Conservation (phyloP, 805 yeast species). For the Metschnikowia continentalis region DNA sequence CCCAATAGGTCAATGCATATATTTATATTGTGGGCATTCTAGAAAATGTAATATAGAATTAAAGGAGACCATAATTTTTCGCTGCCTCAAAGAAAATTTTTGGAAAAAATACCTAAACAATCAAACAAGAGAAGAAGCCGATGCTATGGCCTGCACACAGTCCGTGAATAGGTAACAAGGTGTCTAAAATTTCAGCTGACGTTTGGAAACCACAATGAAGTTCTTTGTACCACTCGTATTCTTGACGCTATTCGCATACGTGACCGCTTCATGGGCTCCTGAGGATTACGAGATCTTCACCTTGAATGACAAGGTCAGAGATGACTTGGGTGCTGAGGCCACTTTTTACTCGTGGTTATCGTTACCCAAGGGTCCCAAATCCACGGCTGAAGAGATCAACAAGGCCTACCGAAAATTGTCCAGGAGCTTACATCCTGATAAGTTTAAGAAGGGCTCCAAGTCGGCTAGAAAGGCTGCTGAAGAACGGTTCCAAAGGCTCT, state of each 20-base stretch:
- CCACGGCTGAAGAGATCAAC: conserved; percentile 51
- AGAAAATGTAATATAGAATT: no score
- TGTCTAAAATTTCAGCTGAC: not conserved
- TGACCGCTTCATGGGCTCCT: conserved; percentile 48
- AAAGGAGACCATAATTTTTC: no score
- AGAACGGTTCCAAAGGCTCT: conserved; percentile 73
- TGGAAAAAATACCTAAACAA: not conserved
- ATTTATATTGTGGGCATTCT: no score
- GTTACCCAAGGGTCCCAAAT: conserved; percentile 42
- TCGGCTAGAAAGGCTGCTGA: conserved; percentile 47
- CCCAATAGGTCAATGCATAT: not conserved
- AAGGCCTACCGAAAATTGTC: conserved; percentile 71
- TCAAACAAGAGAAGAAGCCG: not conserved
- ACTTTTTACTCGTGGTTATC: conserved; percentile 69
- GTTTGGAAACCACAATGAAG: conserved; percentile 7
- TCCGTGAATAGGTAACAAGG: not conserved
- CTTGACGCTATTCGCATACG: conserved; percentile 18
- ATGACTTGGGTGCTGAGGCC: conserved; percentile 57
- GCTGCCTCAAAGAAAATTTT: no score
- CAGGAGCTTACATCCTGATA: conserved; percentile 82
- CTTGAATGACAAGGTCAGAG: conserved; percentile 57
- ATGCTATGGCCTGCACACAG: not conserved
- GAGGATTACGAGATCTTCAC: conserved; percentile 80
- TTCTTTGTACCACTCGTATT: conserved; percentile 12
- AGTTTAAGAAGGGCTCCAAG: conserved; percentile 32